phyloP scores from a whole-genome alignment of 768 basidiomycete species.

The Amanita phalloides region DNA sequence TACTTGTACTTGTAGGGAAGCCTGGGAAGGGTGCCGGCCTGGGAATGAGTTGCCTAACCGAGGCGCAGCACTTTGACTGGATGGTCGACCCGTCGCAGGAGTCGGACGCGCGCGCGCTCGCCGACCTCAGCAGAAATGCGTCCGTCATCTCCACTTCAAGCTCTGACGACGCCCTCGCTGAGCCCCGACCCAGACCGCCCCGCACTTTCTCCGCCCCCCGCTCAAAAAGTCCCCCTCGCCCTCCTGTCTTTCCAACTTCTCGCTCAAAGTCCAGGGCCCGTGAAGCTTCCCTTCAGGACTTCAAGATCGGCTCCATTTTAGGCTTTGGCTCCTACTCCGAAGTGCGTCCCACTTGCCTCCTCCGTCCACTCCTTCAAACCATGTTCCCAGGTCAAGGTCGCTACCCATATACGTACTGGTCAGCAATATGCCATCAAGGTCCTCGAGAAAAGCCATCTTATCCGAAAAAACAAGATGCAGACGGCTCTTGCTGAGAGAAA shows the following conservation, averaged over 20 bases:
- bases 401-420: constrained; percentile 40
- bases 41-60: neutral
- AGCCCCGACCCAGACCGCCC: constrained; percentile 39
- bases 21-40: neutral
- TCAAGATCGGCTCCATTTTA: constrained; percentile 61
- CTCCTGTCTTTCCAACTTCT: constrained; percentile 24
- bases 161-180: constrained; percentile 40
- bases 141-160: constrained; percentile 65
- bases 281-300: constrained; percentile 43
- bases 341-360: constrained; percentile 28
- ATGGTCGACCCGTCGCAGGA: constrained; percentile 29
- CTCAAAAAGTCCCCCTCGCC: constrained; percentile 37
- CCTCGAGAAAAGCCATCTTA: constrained; percentile 75
- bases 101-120: constrained; percentile 21
- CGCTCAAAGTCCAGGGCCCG: constrained; percentile 27
- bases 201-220: constrained; percentile 62
- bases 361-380: neutral
- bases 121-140: constrained; percentile 64
- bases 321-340: constrained; percentile 81
- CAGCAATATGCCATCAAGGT: constrained; percentile 35
- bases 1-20: neutral
- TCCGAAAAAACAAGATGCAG: constrained; percentile 65
- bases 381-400: constrained; percentile 42
- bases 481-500: constrained; percentile 78
- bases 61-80: constrained; percentile 7